Conservation (phyloP, 495 filamentous ascomycete genomes). For the Mytilinidion resinicola region DNA sequence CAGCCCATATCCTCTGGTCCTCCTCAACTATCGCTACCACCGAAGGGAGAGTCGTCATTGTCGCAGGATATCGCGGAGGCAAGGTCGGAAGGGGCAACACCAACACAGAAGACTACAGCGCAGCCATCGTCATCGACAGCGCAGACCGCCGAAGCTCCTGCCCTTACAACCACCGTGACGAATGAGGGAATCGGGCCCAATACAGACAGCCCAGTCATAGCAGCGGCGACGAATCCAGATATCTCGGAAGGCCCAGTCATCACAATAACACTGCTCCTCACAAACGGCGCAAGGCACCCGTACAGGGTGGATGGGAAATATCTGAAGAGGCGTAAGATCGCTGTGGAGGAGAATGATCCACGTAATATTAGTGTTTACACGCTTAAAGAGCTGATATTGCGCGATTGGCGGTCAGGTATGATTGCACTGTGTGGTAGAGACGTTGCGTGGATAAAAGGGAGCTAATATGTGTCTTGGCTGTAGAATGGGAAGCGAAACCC, state of each 20-base stretch:
- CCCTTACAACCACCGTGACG: conserved; percentile 22
- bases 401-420: conserved; percentile 74
- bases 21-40: not conserved
- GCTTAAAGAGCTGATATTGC: conserved; percentile 82
- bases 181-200: conserved; percentile 38
- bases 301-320: conserved; percentile 85
- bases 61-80: too few species aligned
- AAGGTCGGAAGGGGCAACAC: too few species aligned
- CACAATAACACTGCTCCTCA: conserved; percentile 68
- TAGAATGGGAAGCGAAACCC: conserved; percentile 82
- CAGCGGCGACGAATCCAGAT: conserved; percentile 11
- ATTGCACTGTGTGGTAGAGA: not conserved
- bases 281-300: conserved; percentile 74
- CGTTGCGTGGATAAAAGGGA: conserved; percentile 14
- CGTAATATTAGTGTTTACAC: conserved; percentile 86
- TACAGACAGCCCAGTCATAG: conserved; percentile 27
- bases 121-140: not conserved
- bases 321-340: conserved; percentile 67
- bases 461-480: not conserved
- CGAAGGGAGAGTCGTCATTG: not conserved
- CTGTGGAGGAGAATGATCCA: conserved; percentile 70
- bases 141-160: not conserved
- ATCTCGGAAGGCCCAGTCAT: conserved; percentile 30
- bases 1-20: not conserved
- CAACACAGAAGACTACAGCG: not conserved